Percentiles rank a stretch among this genome's conserved stretches.
Conservation (phyloP, 805 yeast species). For the Schwanniomyces occidentalis region DNA sequence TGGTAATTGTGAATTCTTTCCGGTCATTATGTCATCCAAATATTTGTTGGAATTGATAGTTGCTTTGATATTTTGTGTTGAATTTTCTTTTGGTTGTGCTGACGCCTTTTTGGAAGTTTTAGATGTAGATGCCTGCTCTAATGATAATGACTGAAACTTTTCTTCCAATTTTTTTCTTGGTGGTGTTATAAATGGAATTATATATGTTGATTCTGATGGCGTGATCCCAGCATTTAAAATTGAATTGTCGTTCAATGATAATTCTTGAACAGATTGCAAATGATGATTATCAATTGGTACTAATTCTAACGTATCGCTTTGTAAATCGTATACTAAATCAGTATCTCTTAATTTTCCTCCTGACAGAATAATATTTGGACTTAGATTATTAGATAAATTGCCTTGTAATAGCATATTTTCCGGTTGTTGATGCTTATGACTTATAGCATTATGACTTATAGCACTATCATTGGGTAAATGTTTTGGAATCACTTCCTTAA, state of each 20-base stretch:
- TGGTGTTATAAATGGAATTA: constrained; percentile 23
- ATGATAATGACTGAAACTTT: constrained; percentile 10
- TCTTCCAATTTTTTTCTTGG: constrained; percentile 20
- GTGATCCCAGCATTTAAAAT: constrained; percentile 26
- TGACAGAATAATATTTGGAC: constrained; percentile 3
- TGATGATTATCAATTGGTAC: constrained; percentile 12
- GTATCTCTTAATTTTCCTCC: constrained; percentile 10
- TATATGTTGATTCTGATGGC: constrained; percentile 24
- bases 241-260: constrained; percentile 8
- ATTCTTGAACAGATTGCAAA: too few relatives aligned
- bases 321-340: constrained; percentile 13
- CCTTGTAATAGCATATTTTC: constrained; percentile 7
- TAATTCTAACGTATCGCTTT: constrained; percentile 18
- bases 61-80: constrained; percentile 1
- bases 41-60: constrained; percentile 19
- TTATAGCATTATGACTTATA: constrained; percentile 2
- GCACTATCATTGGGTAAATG: neutral
- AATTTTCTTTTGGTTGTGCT: constrained; percentile 4
- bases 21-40: constrained; percentile 31
- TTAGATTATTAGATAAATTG: constrained; percentile 2
- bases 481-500: constrained; percentile 18
- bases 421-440: neutral
- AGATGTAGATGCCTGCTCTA: neutral
- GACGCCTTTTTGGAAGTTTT: constrained; percentile 2
- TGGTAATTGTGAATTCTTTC: constrained; percentile 30